Percentiles rank a stretch among this genome's conserved stretches.
These are phyloP conservation scores for Rhynchospora pubera DNA, from an alignment of 176 grass and related monocot genomes.

Conservation along the genomic window DNA sequence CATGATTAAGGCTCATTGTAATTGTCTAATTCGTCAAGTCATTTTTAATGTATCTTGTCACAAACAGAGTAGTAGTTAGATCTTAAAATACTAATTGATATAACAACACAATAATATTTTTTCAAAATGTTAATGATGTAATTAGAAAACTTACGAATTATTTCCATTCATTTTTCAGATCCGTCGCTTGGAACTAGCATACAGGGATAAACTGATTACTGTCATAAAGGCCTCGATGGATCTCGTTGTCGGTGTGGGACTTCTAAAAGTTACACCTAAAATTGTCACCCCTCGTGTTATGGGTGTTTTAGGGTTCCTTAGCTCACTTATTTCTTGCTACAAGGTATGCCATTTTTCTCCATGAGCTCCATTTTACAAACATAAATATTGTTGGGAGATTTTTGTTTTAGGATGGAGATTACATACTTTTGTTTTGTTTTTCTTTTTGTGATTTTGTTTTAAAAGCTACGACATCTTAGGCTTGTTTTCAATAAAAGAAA, in stretches of 20 bases:
- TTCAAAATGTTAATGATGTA: background rate
- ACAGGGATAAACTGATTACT: slow-evolving; percentile 11
- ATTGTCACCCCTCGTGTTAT: slow-evolving; percentile 3
- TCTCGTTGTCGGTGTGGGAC: slow-evolving; percentile 1
- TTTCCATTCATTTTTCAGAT: background rate
- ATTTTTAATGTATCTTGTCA: background rate
- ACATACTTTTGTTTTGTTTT: background rate
- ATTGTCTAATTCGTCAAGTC: background rate
- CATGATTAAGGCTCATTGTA: background rate
- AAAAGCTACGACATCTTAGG: background rate
- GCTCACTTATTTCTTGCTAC: slow-evolving; percentile 28
- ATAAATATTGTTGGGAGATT: background rate
- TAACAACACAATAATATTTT: background rate
- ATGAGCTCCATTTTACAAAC: background rate
- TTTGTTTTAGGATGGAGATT: background rate
- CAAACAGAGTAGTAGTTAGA: background rate
- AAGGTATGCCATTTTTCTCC: slow-evolving; percentile 9
- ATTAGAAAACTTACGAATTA: background rate
- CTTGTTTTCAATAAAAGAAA: background rate
- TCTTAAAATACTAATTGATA: background rate
- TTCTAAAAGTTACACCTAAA: slow-evolving; percentile 13
- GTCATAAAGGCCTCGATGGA: slow-evolving; percentile 10
- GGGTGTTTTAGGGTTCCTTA: slow-evolving; percentile 13
- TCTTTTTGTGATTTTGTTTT: background rate
- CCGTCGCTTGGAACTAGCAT: background rate